Evolutionary conservation across 495 filamentous ascomycete species (phyloP), one percentile per base, ranked within the genome.

Genomic region (Beverwykella pulmonaria): DNA sequence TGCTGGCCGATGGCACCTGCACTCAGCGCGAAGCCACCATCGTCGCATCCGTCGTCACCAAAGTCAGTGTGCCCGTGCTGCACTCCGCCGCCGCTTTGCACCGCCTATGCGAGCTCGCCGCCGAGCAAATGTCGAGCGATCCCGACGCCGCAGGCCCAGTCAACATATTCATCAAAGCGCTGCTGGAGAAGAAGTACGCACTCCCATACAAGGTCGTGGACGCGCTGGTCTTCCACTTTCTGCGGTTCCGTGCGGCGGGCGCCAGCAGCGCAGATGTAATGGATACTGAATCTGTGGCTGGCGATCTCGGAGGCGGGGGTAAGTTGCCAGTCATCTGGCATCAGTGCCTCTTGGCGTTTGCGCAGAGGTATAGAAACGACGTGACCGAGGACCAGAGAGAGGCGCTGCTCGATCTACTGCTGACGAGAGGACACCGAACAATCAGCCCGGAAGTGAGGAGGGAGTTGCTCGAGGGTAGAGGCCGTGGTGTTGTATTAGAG

Each of bases 131-230:
- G 41, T 84, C 85, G 19, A 77, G 88, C 14, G 82, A 81, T 26
- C 84, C 83, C 7, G 93, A 96, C 87, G 87, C 71, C 87, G 92
- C 56, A 86, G 89, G 86, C 25, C 87, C 94, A 10, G 92, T 92
- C 23, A 96, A 96, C 76, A 88, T 93, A 47, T 93, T 98, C 79
- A 95, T 99, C 75, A 88, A 90, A 63, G 85, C 89, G 19, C 85
- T 99, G 56, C 79, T 99, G 12, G 93, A 98, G 79, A 99, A 99
- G 83, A 92, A 92, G 71, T 98, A 99, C 69, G 94, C 94, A 1
- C 82, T 98, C 22, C 94, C 94, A 30, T 96, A 90, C 79, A 92
- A 96, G 76, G 93, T 95, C 25, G 87, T 98, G 20, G 94, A 98
- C 70, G 88, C 92, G 23, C 81, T 98, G 6, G 95, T 98, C 17